phyloP scores from a whole-genome alignment of 75 land plant genomes.

The Pseudotsuga menziesii region DNA sequence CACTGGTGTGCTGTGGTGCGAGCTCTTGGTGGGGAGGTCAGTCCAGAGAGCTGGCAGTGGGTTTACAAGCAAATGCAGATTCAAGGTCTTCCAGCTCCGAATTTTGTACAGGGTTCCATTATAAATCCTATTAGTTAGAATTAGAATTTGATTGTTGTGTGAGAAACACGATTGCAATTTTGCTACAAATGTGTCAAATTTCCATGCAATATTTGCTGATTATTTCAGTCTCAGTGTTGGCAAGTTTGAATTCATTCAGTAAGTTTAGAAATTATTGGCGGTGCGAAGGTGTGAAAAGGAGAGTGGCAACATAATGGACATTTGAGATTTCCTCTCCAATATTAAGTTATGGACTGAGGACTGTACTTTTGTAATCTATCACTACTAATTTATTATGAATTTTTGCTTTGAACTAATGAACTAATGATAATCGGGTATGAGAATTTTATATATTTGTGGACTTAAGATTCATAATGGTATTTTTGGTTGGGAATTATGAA shows the following conservation, averaged over 20 bases:
- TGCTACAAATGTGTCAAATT: background rate
- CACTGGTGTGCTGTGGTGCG: conserved; percentile 85
- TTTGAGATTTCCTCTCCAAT: background rate
- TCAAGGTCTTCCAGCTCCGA: conserved; percentile 57
- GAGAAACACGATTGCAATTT: background rate
- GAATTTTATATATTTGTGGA: no score
- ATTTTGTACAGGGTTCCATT: background rate
- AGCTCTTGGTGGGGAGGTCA: conserved; percentile 83
- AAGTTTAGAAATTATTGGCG: background rate
- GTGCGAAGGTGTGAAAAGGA: background rate
- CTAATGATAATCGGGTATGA: background rate
- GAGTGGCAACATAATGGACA: background rate
- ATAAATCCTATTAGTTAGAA: no score
- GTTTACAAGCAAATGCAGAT: conserved; percentile 70
- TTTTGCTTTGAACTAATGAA: background rate
- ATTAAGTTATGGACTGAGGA: background rate
- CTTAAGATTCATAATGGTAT: no score
- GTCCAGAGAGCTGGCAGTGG: conserved; percentile 80
- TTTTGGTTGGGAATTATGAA: no score
- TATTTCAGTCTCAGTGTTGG: background rate
- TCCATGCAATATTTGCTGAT: background rate
- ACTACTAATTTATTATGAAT: background rate
- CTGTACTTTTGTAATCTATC: background rate
- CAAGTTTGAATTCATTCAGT: background rate
- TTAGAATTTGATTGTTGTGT: background rate